Evolutionary conservation across 148 eudicot species (phyloP).

Genomic region (Suaeda aralocaspica): DNA sequence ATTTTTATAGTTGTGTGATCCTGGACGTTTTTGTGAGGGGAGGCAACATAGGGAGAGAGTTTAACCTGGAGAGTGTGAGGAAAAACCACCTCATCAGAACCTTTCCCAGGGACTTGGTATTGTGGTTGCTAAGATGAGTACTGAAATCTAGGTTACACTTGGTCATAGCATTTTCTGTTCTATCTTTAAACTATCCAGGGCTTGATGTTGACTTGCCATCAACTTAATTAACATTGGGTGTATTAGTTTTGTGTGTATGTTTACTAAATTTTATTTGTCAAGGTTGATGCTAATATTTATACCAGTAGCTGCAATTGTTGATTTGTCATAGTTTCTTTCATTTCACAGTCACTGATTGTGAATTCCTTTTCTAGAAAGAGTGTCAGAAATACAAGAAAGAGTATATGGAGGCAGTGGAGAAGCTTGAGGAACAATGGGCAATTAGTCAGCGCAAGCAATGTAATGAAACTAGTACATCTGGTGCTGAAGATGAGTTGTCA

Average conservation of each 20-base stretch:
- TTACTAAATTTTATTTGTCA: neutral
- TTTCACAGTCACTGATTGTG: conserved; percentile 13
- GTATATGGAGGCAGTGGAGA: conserved; percentile 59
- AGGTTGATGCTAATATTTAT: neutral
- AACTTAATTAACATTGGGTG: neutral
- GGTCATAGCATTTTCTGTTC: neutral
- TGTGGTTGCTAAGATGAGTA: neutral
- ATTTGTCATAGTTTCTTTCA: conserved; percentile 2
- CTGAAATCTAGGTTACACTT: no score
- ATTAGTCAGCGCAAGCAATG: conserved; percentile 44
- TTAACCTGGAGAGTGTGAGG: neutral
- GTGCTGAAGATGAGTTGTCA: conserved; percentile 32
- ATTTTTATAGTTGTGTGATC: no score
- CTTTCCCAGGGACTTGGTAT: neutral
- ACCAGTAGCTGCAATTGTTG: neutral
- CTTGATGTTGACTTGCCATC: neutral
- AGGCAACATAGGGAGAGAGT: neutral
- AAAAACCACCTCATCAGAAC: neutral
- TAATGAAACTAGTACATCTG: conserved; percentile 34
- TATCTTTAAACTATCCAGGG: neutral
- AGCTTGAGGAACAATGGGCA: conserved; percentile 64
- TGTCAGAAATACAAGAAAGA: conserved; percentile 53
- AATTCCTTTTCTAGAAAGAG: conserved; percentile 50
- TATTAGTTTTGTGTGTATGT: neutral
- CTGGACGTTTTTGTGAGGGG: neutral